A percentile compares a stretch with the other conserved stretches of the same genome.
These are phyloP conservation scores for Colletotrichum graminicola DNA, from an alignment of 2,329 filamentous ascomycete species.

Conservation along the genomic window DNA sequence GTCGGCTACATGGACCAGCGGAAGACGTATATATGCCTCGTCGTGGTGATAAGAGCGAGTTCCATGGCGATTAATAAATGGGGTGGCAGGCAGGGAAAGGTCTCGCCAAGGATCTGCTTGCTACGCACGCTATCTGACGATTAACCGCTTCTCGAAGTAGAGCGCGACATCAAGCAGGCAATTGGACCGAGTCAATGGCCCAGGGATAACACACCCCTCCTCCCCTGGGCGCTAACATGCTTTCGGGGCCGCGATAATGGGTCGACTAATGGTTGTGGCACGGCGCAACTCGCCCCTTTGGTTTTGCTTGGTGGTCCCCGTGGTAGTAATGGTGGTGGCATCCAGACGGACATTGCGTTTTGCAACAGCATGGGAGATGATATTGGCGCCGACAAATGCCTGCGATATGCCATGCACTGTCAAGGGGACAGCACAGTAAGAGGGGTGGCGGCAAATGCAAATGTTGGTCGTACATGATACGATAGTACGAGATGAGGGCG, in stretches of 20 bases:
- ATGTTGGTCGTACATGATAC: neutral
- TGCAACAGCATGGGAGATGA: constrained; percentile 5
- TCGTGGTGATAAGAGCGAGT: neutral
- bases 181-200: constrained; percentile 30
- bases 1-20: neutral
- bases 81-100: neutral
- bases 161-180: constrained; percentile 18
- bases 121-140: neutral
- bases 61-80: neutral
- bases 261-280: constrained; percentile 21
- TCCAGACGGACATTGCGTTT: constrained; percentile 7
- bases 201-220: constrained; percentile 31
- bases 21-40: neutral
- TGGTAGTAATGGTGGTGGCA: constrained; percentile 7
- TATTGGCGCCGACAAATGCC: constrained; percentile 2
- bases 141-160: constrained; percentile 7
- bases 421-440: constrained; percentile 5
- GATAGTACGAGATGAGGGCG: neutral
- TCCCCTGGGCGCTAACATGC: constrained; percentile 36
- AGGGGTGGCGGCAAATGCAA: constrained; percentile 2
- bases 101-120: constrained; percentile 1
- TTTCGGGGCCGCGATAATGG: constrained; percentile 33
- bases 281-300: constrained; percentile 12
- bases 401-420: constrained; percentile 12
- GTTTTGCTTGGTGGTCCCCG: neutral